A percentile compares a stretch with the other conserved stretches of the same genome.
Conservation (phyloP, 139 green algal genomes). For the Zygnema circumcarinatum region DNA sequence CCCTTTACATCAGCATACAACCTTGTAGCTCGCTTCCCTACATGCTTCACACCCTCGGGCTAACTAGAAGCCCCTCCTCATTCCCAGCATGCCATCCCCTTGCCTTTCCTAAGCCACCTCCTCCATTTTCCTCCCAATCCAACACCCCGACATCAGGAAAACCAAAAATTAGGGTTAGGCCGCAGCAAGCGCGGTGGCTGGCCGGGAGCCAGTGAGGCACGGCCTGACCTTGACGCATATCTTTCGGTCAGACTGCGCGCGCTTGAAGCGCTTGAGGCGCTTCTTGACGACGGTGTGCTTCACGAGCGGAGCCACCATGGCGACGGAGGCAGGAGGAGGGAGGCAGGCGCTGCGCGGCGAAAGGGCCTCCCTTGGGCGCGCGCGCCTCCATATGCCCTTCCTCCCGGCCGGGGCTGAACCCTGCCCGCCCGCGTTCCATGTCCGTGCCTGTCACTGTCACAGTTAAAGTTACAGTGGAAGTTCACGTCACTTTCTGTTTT, state of each 20-base stretch:
- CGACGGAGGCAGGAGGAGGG: slow-evolving; percentile 9
- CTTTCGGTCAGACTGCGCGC: slow-evolving; percentile 50
- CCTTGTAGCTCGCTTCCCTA: slow-evolving; percentile 86
- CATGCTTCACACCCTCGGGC: slow-evolving; percentile 93
- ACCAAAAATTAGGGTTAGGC: no score
- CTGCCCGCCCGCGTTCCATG: not conserved
- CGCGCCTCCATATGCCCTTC: not conserved
- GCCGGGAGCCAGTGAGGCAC: no score
- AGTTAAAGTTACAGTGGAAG: not conserved
- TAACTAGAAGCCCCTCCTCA: slow-evolving; percentile 95
- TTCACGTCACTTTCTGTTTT: not conserved
- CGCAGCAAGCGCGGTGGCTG: no score
- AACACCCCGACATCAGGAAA: no score
- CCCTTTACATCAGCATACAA: not conserved
- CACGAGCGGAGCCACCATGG: slow-evolving; percentile 57
- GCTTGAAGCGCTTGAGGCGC: slow-evolving; percentile 52
- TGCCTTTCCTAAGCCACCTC: no score
- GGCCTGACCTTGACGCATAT: slow-evolving; percentile 44
- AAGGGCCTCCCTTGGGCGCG: not conserved
- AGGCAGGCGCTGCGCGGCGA: not conserved
- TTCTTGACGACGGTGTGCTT: slow-evolving; percentile 60
- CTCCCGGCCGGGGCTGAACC: not conserved
- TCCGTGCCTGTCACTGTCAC: not conserved
- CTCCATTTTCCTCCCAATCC: no score
- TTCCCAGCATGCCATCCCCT: slow-evolving; percentile 81